Conservation (phyloP, 1,284 basidiomycete genomes). For the Athelia sp. region DNA sequence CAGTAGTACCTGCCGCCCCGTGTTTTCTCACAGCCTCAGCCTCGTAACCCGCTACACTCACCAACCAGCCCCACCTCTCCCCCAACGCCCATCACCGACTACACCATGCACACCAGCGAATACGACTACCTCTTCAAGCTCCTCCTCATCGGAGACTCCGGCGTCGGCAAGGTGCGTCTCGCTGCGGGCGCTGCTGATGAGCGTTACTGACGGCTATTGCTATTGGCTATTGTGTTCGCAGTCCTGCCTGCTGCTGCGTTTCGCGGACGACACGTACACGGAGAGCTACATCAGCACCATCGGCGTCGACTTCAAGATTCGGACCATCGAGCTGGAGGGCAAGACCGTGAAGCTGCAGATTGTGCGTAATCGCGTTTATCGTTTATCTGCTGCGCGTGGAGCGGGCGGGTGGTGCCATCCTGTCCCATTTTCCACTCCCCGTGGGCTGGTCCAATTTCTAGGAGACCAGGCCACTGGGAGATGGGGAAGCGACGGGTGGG, state of each 20-base stretch:
- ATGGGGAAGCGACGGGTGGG: no score
- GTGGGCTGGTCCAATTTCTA: background rate
- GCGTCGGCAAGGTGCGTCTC: constrained; percentile 85
- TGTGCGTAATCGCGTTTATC: constrained; percentile 53
- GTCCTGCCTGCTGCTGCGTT: constrained; percentile 97
- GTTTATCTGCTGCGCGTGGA: constrained; percentile 1
- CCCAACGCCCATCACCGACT: constrained; percentile 8
- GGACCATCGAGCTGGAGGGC: constrained; percentile 98
- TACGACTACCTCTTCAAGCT: constrained; percentile 99
- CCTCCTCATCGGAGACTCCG: constrained; percentile 88
- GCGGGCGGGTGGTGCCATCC: background rate
- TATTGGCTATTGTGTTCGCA: constrained; percentile 31
- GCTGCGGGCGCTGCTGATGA: constrained; percentile 7
- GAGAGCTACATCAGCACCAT: constrained; percentile 99
- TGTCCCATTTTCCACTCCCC: constrained; percentile 2
- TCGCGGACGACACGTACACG: constrained; percentile 99
- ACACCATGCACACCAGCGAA: constrained; percentile 82
- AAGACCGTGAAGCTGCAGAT: constrained; percentile 99
- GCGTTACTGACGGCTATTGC: constrained; percentile 11
- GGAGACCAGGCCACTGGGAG: background rate
- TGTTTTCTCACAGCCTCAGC: background rate
- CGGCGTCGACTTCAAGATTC: constrained; percentile 99
- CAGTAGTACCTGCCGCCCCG: background rate
- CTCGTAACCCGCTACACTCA: background rate
- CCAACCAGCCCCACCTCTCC: background rate